Conservation (phyloP, 176 grass and related monocot genomes). For the Lolium rigidum region DNA sequence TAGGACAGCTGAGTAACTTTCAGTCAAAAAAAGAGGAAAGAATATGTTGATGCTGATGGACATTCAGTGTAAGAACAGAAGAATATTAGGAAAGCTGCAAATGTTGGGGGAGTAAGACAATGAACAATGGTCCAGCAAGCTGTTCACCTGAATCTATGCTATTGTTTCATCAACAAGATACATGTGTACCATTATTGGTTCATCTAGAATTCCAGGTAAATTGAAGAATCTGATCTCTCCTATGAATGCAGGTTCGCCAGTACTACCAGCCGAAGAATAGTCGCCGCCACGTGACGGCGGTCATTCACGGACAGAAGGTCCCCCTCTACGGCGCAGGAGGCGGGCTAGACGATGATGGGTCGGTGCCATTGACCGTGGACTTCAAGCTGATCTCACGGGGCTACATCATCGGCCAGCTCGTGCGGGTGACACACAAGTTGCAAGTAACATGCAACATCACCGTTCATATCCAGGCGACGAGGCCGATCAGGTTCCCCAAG, state of each 20-base stretch:
- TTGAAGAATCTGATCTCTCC: neutral
- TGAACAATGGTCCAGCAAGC: slow-evolving; percentile 20
- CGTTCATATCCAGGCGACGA: slow-evolving; percentile 61
- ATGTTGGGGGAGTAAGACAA: neutral
- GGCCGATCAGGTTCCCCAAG: slow-evolving; percentile 70
- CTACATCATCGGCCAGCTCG: slow-evolving; percentile 87
- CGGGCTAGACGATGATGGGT: slow-evolving; percentile 49
- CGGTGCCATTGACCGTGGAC: slow-evolving; percentile 75
- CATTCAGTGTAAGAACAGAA: neutral
- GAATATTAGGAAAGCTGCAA: neutral
- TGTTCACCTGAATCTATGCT: neutral
- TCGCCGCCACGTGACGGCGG: slow-evolving; percentile 47
- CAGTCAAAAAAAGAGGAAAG: no score
- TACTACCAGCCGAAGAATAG: slow-evolving; percentile 98
- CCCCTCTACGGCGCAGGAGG: slow-evolving; percentile 90
- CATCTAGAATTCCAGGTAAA: neutral
- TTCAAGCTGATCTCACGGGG: slow-evolving; percentile 77
- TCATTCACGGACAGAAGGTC: slow-evolving; percentile 77
- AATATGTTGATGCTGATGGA: no score
- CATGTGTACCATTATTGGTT: neutral
- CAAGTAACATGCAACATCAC: slow-evolving; percentile 68
- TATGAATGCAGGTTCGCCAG: slow-evolving; percentile 62
- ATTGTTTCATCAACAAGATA: neutral
- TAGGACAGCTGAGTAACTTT: neutral
- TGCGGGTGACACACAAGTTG: slow-evolving; percentile 81